A percentile compares a stretch with the other conserved stretches of the same genome.
Conservation (phyloP, 2,329 filamentous ascomycete genomes). For the Scorias spongiosa region DNA sequence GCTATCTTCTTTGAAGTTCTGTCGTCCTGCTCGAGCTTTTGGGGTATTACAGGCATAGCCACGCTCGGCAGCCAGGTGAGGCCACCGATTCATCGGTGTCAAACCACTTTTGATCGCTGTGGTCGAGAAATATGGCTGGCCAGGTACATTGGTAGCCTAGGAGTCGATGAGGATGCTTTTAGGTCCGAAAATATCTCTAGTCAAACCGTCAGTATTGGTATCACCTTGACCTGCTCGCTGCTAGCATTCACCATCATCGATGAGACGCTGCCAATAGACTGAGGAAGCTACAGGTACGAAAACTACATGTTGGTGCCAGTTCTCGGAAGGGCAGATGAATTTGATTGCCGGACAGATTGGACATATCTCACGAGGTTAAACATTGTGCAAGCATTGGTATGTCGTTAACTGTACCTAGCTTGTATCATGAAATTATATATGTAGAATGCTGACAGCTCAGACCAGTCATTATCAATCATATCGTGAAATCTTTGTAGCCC, state of each 20-base stretch:
- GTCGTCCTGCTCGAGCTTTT: conserved; percentile 17
- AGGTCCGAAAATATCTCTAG: conserved; percentile 17
- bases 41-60: conserved; percentile 15
- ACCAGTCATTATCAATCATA: conserved; percentile 4
- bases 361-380: too few species aligned
- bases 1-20: conserved; percentile 23
- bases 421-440: too few species aligned
- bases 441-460: too few species aligned
- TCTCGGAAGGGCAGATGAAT: too few species aligned
- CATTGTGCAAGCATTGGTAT: too few species aligned
- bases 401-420: too few species aligned
- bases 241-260: too few species aligned
- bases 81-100: conserved; percentile 11
- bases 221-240: too few species aligned
- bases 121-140: conserved; percentile 17
- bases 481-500: conserved; percentile 52
- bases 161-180: conserved; percentile 24
- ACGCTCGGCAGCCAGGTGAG: conserved; percentile 12
- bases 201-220: conserved; percentile 29
- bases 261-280: too few species aligned
- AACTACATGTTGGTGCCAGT: too few species aligned
- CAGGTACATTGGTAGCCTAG: conserved; percentile 20
- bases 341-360: too few species aligned
- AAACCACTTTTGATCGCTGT: conserved; percentile 25
- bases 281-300: too few species aligned